Conservation (phyloP, 805 yeast genomes). For the Candida sithepensis region DNA sequence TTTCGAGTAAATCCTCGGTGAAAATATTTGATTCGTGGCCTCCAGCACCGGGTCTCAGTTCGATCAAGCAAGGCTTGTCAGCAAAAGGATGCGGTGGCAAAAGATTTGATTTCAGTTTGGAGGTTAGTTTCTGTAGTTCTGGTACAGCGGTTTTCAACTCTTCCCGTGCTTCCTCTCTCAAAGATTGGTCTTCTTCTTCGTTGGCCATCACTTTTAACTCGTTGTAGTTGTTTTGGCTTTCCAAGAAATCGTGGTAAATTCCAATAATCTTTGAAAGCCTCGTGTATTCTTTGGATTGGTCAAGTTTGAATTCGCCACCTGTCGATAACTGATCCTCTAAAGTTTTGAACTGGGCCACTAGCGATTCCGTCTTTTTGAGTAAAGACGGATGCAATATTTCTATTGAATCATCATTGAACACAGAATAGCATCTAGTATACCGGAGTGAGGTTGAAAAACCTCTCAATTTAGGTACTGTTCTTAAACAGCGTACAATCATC, state of each 20-base stretch:
- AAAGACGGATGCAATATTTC: slow-evolving; percentile 44
- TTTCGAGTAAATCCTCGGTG: slow-evolving; percentile 70
- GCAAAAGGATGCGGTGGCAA: slow-evolving; percentile 76
- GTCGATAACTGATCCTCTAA: slow-evolving; percentile 41
- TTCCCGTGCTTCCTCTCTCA: slow-evolving; percentile 54
- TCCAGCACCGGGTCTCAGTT: slow-evolving; percentile 93
- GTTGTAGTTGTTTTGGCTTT: slow-evolving; percentile 27
- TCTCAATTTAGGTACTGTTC: not conserved
- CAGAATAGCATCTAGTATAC: not conserved
- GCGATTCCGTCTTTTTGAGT: slow-evolving; percentile 41
- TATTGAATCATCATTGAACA: slow-evolving; percentile 7
- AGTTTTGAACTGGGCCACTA: slow-evolving; percentile 37
- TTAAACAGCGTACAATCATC: not conserved
- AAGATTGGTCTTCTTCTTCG: slow-evolving; percentile 40
- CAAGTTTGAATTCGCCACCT: slow-evolving; percentile 41
- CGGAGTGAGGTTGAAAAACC: not conserved
- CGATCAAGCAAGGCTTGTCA: slow-evolving; percentile 75
- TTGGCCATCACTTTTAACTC: slow-evolving; percentile 33
- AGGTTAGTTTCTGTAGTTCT: slow-evolving; percentile 38
- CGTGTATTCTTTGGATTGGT: slow-evolving; percentile 47
- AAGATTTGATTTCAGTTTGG: slow-evolving; percentile 50
- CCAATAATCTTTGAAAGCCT: slow-evolving; percentile 42
- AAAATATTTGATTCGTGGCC: slow-evolving; percentile 92
- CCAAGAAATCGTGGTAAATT: slow-evolving; percentile 35
- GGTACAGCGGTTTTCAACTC: slow-evolving; percentile 53